A percentile compares a stretch with the other conserved stretches of the same genome.
These are phyloP conservation scores for Coleophoma eucalyptorum DNA, from an alignment of 2,329 filamentous ascomycete genomes.

Conservation along the genomic window DNA sequence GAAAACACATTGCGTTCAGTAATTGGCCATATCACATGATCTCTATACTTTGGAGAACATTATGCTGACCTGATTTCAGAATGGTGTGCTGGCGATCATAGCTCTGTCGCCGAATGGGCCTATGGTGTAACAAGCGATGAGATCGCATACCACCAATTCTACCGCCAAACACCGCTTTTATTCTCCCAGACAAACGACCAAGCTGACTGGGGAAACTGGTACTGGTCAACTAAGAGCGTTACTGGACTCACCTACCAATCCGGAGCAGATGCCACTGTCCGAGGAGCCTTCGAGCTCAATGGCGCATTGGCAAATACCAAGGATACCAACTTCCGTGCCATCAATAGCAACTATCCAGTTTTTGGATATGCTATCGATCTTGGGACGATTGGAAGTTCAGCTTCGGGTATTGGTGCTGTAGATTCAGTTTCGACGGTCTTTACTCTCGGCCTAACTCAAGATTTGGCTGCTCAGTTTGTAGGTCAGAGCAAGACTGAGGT, in stretches of 20 bases:
- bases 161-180: conserved; percentile 53
- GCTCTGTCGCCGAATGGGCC: conserved; percentile 57
- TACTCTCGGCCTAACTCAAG: conserved; percentile 73
- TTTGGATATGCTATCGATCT: conserved; percentile 73
- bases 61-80: conserved; percentile 40
- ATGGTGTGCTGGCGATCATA: conserved; percentile 64
- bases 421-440: conserved; percentile 52
- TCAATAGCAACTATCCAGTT: conserved; percentile 71
- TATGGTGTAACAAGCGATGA: conserved; percentile 40
- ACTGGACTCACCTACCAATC: conserved; percentile 62
- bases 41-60: background rate
- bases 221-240: conserved; percentile 64
- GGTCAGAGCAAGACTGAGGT: conserved; percentile 56
- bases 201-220: conserved; percentile 77
- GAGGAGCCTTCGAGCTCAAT: conserved; percentile 60
- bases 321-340: conserved; percentile 61
- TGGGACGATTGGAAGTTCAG: conserved; percentile 33
- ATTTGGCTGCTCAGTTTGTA: conserved; percentile 73
- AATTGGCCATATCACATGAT: background rate
- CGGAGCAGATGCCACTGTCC: conserved; percentile 62
- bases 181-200: conserved; percentile 68
- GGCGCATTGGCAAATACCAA: conserved; percentile 60
- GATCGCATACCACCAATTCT: conserved; percentile 63
- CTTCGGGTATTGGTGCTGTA: conserved; percentile 1
- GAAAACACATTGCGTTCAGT: too few relatives aligned